Evolutionary conservation across 768 basidiomycete genomes (phyloP).

Genomic region (Trametes cingulata): DNA sequence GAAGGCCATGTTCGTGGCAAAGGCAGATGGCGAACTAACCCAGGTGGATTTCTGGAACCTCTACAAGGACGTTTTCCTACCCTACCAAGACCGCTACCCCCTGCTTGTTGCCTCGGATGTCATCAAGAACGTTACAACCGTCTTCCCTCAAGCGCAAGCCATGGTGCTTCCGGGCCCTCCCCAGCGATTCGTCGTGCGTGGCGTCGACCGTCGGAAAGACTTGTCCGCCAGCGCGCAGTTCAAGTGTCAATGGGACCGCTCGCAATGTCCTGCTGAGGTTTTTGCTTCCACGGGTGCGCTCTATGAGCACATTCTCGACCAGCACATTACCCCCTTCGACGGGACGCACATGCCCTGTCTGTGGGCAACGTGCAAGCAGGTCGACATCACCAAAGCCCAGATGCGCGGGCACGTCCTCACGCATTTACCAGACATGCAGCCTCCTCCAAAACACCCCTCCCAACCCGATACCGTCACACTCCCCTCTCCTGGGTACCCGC

Average conservation of each 20-base stretch:
- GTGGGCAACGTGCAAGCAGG: slow-evolving; percentile 69
- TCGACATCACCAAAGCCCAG: slow-evolving; percentile 45
- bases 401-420: slow-evolving; percentile 74
- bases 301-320: slow-evolving; percentile 70
- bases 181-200: slow-evolving; percentile 85
- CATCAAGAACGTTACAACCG: slow-evolving; percentile 86
- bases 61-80: slow-evolving; percentile 82
- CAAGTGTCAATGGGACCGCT: slow-evolving; percentile 77
- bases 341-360: slow-evolving; percentile 53
- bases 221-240: slow-evolving; percentile 58
- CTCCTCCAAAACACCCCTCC: slow-evolving; percentile 57
- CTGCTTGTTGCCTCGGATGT: slow-evolving; percentile 87
- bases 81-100: slow-evolving; percentile 54
- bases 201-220: slow-evolving; percentile 72
- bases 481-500: slow-evolving; percentile 52
- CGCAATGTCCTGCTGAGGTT: slow-evolving; percentile 49
- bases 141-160: slow-evolving; percentile 84
- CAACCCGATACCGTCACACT: slow-evolving; percentile 77
- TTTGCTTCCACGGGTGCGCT: slow-evolving; percentile 60
- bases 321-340: slow-evolving; percentile 49
- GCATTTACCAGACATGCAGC: slow-evolving; percentile 65
- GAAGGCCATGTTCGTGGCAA: slow-evolving; percentile 81
- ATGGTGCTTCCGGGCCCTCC: slow-evolving; percentile 77
- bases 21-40: slow-evolving; percentile 77
- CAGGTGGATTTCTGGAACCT: slow-evolving; percentile 96